Evolutionary conservation across 176 grass and related monocot species (phyloP).

Genomic region (Zoysia japonica): DNA sequence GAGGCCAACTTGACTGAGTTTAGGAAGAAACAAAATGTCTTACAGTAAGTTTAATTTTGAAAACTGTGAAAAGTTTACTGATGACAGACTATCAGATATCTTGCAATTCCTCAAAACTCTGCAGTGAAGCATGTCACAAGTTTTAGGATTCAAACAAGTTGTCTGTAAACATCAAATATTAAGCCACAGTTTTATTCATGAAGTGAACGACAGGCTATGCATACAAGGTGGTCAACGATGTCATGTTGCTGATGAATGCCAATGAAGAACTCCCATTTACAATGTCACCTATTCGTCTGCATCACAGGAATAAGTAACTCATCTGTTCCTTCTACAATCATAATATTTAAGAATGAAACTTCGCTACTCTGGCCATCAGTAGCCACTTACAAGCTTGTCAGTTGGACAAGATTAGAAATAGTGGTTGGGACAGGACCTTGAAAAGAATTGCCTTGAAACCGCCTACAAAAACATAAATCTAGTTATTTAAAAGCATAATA

Average conservation of each 20-base stretch:
- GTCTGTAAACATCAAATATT: neutral
- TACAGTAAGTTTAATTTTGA: slow-evolving; percentile 46
- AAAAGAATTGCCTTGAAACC: slow-evolving; percentile 88
- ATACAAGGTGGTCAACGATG: slow-evolving; percentile 23
- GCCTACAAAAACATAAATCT: slow-evolving; percentile 42
- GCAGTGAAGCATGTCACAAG: slow-evolving; percentile 32
- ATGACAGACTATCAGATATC: slow-evolving; percentile 72
- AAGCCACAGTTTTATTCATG: neutral
- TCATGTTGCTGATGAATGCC: slow-evolving; percentile 68
- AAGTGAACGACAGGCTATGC: slow-evolving; percentile 5
- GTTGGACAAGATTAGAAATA: slow-evolving; percentile 56
- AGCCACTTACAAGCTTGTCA: slow-evolving; percentile 66
- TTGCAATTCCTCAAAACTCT: slow-evolving; percentile 83
- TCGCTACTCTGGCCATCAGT: neutral
- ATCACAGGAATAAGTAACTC: slow-evolving; percentile 28
- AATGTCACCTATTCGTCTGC: slow-evolving; percentile 29
- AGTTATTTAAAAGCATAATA: neutral
- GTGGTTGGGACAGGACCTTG: slow-evolving; percentile 72
- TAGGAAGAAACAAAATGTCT: slow-evolving; percentile 28
- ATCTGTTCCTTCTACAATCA: neutral
- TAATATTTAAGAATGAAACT: slow-evolving; percentile 1
- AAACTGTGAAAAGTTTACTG: slow-evolving; percentile 60
- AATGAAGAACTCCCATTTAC: slow-evolving; percentile 69
- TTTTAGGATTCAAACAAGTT: slow-evolving; percentile 11
- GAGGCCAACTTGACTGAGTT: neutral